Base-by-base conservation (phyloP, 2,329 filamentous ascomycete species). In the Penicillium hordei region DNA sequence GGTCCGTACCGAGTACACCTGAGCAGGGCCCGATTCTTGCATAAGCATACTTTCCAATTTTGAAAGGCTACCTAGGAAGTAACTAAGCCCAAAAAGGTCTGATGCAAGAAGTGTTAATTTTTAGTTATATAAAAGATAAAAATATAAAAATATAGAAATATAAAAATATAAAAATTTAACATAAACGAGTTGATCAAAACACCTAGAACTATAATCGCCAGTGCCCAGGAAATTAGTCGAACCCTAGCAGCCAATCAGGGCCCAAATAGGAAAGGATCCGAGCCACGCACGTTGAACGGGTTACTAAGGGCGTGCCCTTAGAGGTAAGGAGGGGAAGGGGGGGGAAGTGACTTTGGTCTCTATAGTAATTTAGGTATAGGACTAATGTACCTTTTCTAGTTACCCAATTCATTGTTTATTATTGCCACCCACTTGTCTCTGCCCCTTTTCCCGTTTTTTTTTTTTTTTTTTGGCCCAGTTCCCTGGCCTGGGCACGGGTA, bases 381-480 rank as follows among this genome's bases (percentile, higher is more conserved):
- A 12, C 17, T 3, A 56, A 23, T n/a, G 53, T 52, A 56, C 33
- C 31, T 10, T 13, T 34, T 21, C 25, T 15, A 8, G 17, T 45
- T 19, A 12, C 6, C 5, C 17, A 13, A 45, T 45, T 10, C 4
- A n/a, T 34, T 31, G 27, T 53, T 29, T 38, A 27, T 38, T 55
- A 58, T 58, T 58, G 29, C 57, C 57, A 59, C 57, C 5, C 6
- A 9, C 23, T 23, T 33, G n/a, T 19, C 33, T 21, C 40, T 48
- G 15, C 51, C 55, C 55, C 55, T 49, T 58, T 58, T 55, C 43
- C 48, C 31, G 46, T 38, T 40, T 48, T 40, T 48, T 25, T n/a
- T n/a, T n/a, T n/a, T n/a, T n/a, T n/a, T n/a, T n/a, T n/a, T n/a
- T n/a, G n/a, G n/a, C n/a, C n/a, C n/a, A n/a, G n/a, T n/a, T n/a